phyloP scores from a whole-genome alignment of 2,329 filamentous ascomycete species.

The Colletotrichum trifolii region DNA sequence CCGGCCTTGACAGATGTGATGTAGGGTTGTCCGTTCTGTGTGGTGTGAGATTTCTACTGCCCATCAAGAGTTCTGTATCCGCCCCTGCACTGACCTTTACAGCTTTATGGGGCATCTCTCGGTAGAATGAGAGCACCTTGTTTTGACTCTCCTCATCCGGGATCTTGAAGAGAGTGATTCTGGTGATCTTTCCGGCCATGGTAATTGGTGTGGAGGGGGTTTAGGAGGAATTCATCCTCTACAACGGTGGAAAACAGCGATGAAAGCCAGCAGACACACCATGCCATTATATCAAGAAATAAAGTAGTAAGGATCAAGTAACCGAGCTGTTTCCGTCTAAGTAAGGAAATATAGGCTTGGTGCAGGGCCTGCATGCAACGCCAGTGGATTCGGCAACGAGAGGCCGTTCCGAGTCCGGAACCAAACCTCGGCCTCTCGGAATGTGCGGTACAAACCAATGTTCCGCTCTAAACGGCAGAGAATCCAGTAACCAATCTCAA shows the following conservation, averaged over 20 bases:
- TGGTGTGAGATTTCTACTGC: constrained; percentile 40
- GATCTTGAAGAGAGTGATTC: constrained; percentile 54
- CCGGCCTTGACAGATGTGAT: constrained; percentile 63
- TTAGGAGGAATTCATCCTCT: neutral
- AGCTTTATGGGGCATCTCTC: constrained; percentile 45
- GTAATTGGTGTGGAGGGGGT: neutral
- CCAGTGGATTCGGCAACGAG: too few species aligned
- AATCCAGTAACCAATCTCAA: too few species aligned
- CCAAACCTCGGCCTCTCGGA: constrained; percentile 18
- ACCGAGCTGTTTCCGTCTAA: too few species aligned
- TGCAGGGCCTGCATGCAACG: too few species aligned
- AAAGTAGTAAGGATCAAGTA: too few species aligned
- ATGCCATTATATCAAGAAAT: too few species aligned
- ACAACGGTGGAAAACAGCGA: neutral
- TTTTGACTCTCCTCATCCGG: constrained; percentile 45
- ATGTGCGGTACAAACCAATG: neutral
- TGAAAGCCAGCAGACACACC: neutral
- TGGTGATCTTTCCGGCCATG: constrained; percentile 37
- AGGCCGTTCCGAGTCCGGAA: constrained; percentile 22
- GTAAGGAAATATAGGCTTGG: too few species aligned
- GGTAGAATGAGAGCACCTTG: constrained; percentile 46
- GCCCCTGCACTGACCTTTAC: constrained; percentile 42
- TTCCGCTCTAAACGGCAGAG: too few species aligned
- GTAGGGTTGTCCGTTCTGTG: constrained; percentile 68
- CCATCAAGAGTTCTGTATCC: neutral